Base-by-base conservation (phyloP, 371 early-diverging fungal species). In the Mucor piriformis region DNA sequence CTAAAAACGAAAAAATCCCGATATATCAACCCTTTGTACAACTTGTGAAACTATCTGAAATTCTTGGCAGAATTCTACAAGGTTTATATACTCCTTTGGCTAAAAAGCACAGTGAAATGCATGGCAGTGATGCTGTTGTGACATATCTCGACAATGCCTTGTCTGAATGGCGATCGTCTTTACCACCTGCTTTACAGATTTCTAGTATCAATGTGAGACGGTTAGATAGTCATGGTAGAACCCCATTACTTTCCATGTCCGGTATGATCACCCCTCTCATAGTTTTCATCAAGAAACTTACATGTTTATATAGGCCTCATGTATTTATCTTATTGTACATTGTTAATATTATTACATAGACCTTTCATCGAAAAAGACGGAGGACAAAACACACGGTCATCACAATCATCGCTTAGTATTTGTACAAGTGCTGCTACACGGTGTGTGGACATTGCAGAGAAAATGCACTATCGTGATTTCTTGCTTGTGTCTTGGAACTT, bases 391-490 rank as follows among this genome's bases (percentile, higher is more conserved):
- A 72, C 72, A 0, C 32, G 61, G 6, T 63, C 70, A 13, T 64
- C 72, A 10, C 68, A 76, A 54, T 64, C 83, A 35, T 81, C 81
- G 0, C 60, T 85, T 8, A 79, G 72, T 16, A 87, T 85, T 15
- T 87, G 87, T 52, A 84, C 83, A 0, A 76, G 74, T 44, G 85
- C 87, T 3, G 87, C 87, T 6, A 84, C 71, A 21, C 63, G 70
- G 8, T 72, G 72, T 33, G 68, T 76, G 0, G 75, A 73, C 29
- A 64, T 79, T 33, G 77, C 77, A 0, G 75, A 74, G 44, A 74
- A 72, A 18, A 72, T 83, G 85, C 71, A 81, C 15, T 78, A 78
- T 32, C 73, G 76, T 7, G 80, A 78, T 54, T 74, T 76, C 10
- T 46, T 75, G 13, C 67, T 78, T 3, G 71, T 77, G 4, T 74